Percentiles rank a stretch among this genome's conserved stretches.
These are phyloP conservation scores for Alternaria metachromatica DNA, from an alignment of 2,329 filamentous ascomycete genomes.

Conservation along the genomic window DNA sequence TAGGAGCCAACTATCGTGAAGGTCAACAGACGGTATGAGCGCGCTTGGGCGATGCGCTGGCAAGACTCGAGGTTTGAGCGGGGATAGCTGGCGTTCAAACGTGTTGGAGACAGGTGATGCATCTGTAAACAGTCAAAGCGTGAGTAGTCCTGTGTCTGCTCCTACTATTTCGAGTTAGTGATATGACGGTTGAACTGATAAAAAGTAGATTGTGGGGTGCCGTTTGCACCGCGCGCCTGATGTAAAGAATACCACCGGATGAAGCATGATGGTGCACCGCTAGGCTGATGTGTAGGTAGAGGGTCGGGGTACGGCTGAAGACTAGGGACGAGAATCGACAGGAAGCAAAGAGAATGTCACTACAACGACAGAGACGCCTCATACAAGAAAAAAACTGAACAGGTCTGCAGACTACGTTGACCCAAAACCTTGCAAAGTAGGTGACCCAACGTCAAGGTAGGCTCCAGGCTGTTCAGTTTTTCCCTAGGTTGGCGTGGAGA, in stretches of 20 bases:
- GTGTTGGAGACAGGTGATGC: background rate
- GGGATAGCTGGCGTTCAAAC: background rate
- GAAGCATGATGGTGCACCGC: background rate
- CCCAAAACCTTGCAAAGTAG: too few species aligned
- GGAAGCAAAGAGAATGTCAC: background rate
- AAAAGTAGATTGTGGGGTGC: conserved; percentile 3
- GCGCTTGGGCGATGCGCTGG: background rate
- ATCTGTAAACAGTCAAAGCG: background rate
- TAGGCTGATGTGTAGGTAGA: background rate
- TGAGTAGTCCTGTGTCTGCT: background rate
- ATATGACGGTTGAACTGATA: background rate
- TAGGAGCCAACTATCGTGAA: background rate
- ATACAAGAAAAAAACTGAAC: too few species aligned
- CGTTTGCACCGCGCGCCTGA: conserved; percentile 11
- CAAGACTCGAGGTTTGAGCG: background rate
- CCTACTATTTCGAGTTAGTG: background rate
- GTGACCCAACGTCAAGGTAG: too few species aligned
- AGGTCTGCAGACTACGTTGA: too few species aligned
- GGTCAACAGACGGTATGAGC: background rate
- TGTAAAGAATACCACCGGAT: background rate
- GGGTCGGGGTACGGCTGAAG: background rate
- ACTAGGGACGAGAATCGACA: background rate
- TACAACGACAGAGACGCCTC: background rate
- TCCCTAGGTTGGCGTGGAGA: background rate
- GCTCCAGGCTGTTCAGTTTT: too few species aligned